phyloP scores from a whole-genome alignment of 805 yeast species.

The Yamadazyma tumulicola region DNA sequence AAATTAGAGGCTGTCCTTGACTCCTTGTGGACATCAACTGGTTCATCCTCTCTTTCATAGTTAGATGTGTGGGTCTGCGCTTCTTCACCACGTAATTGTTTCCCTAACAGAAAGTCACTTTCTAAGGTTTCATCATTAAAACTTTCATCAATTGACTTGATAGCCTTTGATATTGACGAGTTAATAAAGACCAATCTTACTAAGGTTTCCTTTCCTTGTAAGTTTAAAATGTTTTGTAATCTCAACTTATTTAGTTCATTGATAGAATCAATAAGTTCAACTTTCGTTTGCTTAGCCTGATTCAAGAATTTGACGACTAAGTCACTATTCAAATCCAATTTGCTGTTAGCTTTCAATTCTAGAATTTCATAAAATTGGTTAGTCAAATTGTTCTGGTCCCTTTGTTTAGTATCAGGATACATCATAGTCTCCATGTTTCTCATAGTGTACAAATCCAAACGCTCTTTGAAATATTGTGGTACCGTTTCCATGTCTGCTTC shows the following conservation, averaged over 20 bases:
- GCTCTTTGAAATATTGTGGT: constrained; percentile 61
- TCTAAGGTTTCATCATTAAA: constrained; percentile 21
- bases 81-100: too few species aligned
- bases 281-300: constrained; percentile 25
- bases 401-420: constrained; percentile 36
- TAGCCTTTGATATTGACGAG: constrained; percentile 60
- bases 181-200: constrained; percentile 67
- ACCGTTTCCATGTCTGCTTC: constrained; percentile 64
- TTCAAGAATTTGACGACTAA: constrained; percentile 27
- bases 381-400: constrained; percentile 15
- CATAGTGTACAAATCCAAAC: constrained; percentile 76
- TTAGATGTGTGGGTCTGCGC: background rate
- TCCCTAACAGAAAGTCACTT: background rate
- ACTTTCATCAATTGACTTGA: constrained; percentile 38
- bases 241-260: constrained; percentile 58
- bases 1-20: constrained; percentile 8
- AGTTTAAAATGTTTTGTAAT: constrained; percentile 49
- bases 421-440: constrained; percentile 69
- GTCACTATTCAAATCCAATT: constrained; percentile 29
- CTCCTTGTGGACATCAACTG: background rate
- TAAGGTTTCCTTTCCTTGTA: constrained; percentile 73
- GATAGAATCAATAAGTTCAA: constrained; percentile 28
- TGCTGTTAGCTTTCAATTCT: constrained; percentile 28
- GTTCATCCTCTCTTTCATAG: background rate
- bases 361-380: constrained; percentile 30